Evolutionary conservation across 352 stramenopile species (phyloP), one percentile per base, ranked within the genome.

Genomic region (Pythium insidiosum): DNA sequence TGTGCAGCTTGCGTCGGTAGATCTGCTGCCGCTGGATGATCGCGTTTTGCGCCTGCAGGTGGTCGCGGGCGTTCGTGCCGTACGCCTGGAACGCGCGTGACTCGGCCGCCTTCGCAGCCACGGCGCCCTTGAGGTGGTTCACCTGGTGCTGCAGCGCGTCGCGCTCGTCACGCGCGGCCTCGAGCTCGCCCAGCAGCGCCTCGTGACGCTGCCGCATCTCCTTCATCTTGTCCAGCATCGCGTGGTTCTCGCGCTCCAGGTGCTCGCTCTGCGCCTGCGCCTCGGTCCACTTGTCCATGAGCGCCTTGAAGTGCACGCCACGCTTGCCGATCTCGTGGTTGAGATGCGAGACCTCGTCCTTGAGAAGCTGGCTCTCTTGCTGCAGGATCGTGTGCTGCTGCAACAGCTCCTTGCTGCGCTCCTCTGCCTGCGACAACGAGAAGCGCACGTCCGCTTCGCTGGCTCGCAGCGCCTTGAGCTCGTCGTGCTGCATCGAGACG

Each of bases 401-500:
- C 11, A 55, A 37, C 11, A 74, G 36, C 16, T 79, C 68, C 39
- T 79, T 74, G 16, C 44, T 45, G 15, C 48, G 51, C 15, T 72
- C 58, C 33, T 89, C 77, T 9, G 60, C 62, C 23, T 74, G 47
- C 18, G 68, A 45, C 0, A 72, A 46, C 2, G 72, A 54, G 25
- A 67, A 51, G 2, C 61, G 57, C 2, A 68, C 52, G 38, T 84
- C 66, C 18, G 52, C 41, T 20, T 64, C 56, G 15, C 43, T 62
- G 0, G 68, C 51, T 11, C 68, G 71, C 19, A 88, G 50, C 13
- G 66, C 65, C 33, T 67, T 61, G 19, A 85, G 45, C 52, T 88
- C 76, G 40, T 88, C 76, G 36, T 85, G 66, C 46, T 84, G 70
- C 77, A 87, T 89, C 18, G 77, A 84, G 30, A 86, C 68, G 23